These are phyloP conservation scores for Thozetella sp. DNA, from an alignment of 495 filamentous ascomycete species.

Conservation along the genomic window DNA sequence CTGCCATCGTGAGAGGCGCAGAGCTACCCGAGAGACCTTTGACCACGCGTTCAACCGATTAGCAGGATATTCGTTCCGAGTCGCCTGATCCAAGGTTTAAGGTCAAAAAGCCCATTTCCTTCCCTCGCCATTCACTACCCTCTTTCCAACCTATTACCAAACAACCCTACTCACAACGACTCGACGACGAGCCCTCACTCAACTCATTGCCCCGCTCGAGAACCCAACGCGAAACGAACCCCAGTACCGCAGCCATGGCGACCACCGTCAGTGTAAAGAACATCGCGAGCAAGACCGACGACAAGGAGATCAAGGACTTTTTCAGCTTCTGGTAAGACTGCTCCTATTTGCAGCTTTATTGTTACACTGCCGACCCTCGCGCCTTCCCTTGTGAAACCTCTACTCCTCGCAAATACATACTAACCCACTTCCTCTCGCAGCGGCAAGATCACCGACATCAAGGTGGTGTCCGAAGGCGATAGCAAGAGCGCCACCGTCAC, in stretches of 20 bases:
- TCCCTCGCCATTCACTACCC: background rate
- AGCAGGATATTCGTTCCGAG: background rate
- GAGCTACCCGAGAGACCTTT: background rate
- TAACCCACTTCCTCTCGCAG: constrained; percentile 45
- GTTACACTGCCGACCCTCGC: background rate
- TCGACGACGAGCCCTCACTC: background rate
- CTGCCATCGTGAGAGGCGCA: background rate
- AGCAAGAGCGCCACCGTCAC: constrained; percentile 84
- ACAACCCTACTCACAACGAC: constrained; percentile 3
- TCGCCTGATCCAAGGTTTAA: too few relatives aligned
- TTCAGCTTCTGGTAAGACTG: constrained; percentile 92
- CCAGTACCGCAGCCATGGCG: constrained; percentile 17
- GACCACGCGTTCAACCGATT: background rate
- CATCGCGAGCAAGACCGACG: constrained; percentile 76
- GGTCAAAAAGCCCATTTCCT: too few relatives aligned
- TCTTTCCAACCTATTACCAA: background rate
- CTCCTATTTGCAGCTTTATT: background rate
- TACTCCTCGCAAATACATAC: background rate
- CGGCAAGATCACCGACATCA: constrained; percentile 85
- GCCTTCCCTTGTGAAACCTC: background rate
- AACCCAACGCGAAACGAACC: constrained; percentile 13
- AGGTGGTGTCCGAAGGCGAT: constrained; percentile 69
- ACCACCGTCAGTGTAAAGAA: constrained; percentile 66
- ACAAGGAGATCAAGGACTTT: constrained; percentile 94
- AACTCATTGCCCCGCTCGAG: constrained; percentile 3